phyloP scores from a whole-genome alignment of 2,329 filamentous ascomycete species.

The Metarhizium sp. region DNA sequence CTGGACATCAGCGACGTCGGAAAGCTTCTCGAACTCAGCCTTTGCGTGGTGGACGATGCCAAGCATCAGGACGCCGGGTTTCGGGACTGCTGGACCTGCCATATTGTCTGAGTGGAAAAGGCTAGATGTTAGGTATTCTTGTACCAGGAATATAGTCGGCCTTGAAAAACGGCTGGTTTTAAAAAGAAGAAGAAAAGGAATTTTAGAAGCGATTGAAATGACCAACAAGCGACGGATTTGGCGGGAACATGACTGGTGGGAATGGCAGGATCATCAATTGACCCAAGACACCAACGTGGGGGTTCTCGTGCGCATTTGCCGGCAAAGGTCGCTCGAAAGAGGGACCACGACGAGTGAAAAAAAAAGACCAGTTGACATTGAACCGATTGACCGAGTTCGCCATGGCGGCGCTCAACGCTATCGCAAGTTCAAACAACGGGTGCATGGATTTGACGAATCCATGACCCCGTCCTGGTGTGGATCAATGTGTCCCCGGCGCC shows the following conservation, averaged over 20 bases:
- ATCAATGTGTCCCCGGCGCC: neutral
- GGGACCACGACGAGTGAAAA: too few species aligned
- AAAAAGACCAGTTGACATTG: too few species aligned
- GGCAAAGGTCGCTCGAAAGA: neutral
- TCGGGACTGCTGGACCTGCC: neutral
- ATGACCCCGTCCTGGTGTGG: neutral
- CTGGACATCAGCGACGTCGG: constrained; percentile 8
- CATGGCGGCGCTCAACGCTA: too few species aligned
- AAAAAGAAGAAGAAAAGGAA: neutral
- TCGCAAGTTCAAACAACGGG: too few species aligned
- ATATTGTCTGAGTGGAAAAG: neutral
- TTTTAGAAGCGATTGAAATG: neutral
- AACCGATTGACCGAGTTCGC: too few species aligned
- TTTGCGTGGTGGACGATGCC: constrained; percentile 11
- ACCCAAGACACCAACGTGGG: neutral
- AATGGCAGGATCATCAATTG: neutral
- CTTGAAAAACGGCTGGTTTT: too few species aligned
- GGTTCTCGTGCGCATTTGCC: neutral
- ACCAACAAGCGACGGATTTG: neutral
- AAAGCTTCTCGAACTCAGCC: constrained; percentile 10
- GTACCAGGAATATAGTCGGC: too few species aligned
- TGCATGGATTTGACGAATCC: neutral
- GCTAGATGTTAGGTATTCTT: too few species aligned
- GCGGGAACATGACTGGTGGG: neutral
- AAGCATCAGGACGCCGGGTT: constrained; percentile 11